A percentile compares a stretch with the other conserved stretches of the same genome.
phyloP scores from a whole-genome alignment of 1,284 basidiomycete genomes.

The Porogramme epimiltina region DNA sequence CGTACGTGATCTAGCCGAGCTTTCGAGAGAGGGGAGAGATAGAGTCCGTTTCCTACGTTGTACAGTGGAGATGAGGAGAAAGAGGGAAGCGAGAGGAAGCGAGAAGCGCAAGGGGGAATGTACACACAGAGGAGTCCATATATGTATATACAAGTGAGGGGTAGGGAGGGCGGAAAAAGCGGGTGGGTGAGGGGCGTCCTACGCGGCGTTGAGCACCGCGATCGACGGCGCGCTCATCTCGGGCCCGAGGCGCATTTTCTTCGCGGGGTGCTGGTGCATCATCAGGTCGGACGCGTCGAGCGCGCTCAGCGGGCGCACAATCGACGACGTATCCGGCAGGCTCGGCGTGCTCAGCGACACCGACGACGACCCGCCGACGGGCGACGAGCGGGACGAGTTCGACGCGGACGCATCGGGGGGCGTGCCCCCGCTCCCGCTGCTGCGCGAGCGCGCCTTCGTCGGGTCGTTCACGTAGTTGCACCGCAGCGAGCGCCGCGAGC shows the following conservation, averaged over 20 bases:
- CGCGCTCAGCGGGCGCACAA: slow-evolving; percentile 32
- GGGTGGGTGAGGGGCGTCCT: not conserved
- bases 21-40: slow-evolving; percentile 18
- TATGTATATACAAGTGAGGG: too few species aligned
- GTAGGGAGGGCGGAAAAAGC: too few species aligned
- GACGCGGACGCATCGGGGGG: slow-evolving; percentile 24
- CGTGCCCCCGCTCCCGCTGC: slow-evolving; percentile 18
- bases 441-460: slow-evolving; percentile 27
- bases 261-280: slow-evolving; percentile 34
- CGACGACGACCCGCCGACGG: slow-evolving; percentile 43
- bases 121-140: too few species aligned
- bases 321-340: slow-evolving; percentile 3
- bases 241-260: slow-evolving; percentile 55
- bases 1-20: slow-evolving; percentile 23
- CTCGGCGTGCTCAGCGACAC: slow-evolving; percentile 41
- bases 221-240: slow-evolving; percentile 23
- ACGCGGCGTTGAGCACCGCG: slow-evolving; percentile 22
- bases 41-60: slow-evolving; percentile 6
- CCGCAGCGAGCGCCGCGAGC: slow-evolving; percentile 66
- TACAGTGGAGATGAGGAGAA: slow-evolving; percentile 8
- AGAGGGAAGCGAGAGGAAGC: not conserved
- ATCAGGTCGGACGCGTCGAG: slow-evolving; percentile 30
- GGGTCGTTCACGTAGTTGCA: slow-evolving; percentile 80
- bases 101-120: slow-evolving; percentile 19
- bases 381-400: slow-evolving; percentile 38